Conservation (phyloP, 2,329 filamentous ascomycete genomes). For the Fonsecaea nubica region DNA sequence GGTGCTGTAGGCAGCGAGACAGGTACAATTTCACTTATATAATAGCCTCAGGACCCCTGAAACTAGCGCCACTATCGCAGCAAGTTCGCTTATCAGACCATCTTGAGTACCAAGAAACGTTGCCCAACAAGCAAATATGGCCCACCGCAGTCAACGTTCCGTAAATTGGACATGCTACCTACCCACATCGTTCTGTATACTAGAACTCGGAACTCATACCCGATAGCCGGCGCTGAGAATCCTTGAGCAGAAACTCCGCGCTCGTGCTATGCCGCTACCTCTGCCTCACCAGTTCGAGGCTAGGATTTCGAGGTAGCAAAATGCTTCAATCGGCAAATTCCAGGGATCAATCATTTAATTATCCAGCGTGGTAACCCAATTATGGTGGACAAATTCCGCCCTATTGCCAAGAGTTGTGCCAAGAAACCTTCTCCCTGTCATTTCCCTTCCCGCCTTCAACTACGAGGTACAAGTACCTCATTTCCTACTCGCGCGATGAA, state of each 20-base stretch:
- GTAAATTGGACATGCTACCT: not conserved
- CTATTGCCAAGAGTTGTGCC: constrained; percentile 18
- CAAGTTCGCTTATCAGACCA: not conserved
- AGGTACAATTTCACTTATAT: constrained; percentile 1
- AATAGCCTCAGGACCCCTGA: not conserved
- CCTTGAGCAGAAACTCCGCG: not conserved
- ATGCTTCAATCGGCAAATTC: too few species aligned
- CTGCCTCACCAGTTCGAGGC: too few species aligned
- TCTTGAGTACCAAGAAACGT: not conserved
- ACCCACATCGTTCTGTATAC: not conserved
- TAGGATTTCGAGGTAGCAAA: too few species aligned
- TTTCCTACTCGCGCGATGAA: not conserved
- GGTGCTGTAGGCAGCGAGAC: not conserved
- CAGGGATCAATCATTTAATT: too few species aligned
- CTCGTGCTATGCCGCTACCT: too few species aligned
- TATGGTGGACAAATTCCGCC: constrained; percentile 14
- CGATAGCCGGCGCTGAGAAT: not conserved
- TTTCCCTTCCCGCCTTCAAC: not conserved
- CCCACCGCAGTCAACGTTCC: not conserved
- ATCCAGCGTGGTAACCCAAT: not conserved
- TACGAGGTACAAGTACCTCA: not conserved
- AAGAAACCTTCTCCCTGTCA: constrained; percentile 12
- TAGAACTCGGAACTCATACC: not conserved
- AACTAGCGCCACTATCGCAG: not conserved
- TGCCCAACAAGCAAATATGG: not conserved